phyloP scores from a whole-genome alignment of 108 stramenopile species.

The Phaeodactylum tricornutum region DNA sequence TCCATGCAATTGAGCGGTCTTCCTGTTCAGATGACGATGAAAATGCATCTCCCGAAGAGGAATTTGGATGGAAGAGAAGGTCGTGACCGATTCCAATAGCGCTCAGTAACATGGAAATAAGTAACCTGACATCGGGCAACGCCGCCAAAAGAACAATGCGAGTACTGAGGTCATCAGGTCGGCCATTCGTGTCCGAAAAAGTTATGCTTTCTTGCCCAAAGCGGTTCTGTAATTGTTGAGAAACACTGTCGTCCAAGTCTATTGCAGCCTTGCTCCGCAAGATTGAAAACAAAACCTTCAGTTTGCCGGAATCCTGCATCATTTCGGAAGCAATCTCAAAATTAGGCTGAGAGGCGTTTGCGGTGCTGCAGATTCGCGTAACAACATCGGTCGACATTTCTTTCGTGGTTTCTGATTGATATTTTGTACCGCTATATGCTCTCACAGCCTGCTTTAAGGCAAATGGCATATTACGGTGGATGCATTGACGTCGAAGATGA shows the following conservation, averaged over 20 bases:
- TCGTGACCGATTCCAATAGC: constrained; percentile 56
- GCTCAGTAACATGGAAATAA: constrained; percentile 50
- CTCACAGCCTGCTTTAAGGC: background rate
- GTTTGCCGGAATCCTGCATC: constrained; percentile 47
- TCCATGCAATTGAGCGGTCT: constrained; percentile 33
- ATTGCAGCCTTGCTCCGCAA: constrained; percentile 34
- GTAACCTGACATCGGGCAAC: constrained; percentile 37
- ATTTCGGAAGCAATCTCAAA: constrained; percentile 26
- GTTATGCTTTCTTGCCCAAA: background rate
- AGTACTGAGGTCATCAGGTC: too few relatives aligned
- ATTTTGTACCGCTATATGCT: too few relatives aligned
- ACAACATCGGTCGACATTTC: background rate
- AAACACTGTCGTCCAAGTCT: background rate
- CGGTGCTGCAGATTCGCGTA: background rate
- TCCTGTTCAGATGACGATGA: background rate
- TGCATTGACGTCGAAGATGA: constrained; percentile 21
- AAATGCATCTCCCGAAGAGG: background rate
- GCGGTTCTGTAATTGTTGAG: background rate
- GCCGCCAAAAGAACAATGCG: constrained; percentile 69
- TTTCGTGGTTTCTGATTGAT: background rate
- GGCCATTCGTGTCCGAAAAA: constrained; percentile 3
- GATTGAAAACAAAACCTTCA: constrained; percentile 45
- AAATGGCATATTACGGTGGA: constrained; percentile 10
- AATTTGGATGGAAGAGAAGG: too few relatives aligned
- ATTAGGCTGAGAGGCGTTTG: constrained; percentile 36